Evolutionary conservation across 148 eudicot species (phyloP).

Genomic region (Rhododendron ovatum): DNA sequence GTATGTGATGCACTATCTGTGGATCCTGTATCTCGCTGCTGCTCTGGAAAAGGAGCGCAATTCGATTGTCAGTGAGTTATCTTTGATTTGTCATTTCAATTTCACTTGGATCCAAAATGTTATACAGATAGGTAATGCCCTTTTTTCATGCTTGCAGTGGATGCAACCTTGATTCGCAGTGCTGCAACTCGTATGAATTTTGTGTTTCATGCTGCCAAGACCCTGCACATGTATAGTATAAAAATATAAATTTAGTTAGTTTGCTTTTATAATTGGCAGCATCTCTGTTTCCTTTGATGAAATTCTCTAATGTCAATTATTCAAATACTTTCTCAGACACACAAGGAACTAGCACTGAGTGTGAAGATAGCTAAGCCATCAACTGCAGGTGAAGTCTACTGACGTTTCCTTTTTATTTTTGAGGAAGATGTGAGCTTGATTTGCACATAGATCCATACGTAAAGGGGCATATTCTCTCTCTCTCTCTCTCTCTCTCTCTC

Average conservation of each 20-base stretch:
- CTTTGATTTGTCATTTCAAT: conserved; percentile 18
- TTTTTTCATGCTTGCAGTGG: conserved; percentile 50
- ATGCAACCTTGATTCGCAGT: conserved; percentile 77
- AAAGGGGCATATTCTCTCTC: not conserved
- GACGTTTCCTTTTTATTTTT: not conserved
- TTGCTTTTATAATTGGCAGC: not conserved
- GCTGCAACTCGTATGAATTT: conserved; percentile 92
- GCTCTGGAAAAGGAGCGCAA: conserved; percentile 64
- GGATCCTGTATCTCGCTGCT: conserved; percentile 78
- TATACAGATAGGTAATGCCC: conserved; percentile 13
- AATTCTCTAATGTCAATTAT: not conserved
- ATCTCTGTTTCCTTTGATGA: not conserved
- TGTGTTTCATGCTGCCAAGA: conserved; percentile 97
- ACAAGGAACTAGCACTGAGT: conserved; percentile 49
- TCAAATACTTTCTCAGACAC: conserved; percentile 40
- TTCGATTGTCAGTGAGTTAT: conserved; percentile 98
- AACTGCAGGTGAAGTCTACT: conserved; percentile 58
- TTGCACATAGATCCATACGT: not conserved
- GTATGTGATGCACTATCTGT: conserved; percentile 87
- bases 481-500: too few relatives aligned
- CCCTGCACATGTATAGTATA: conserved; percentile 55
- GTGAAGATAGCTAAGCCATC: conserved; percentile 81
- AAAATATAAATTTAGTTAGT: not conserved
- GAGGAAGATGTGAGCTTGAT: not conserved
- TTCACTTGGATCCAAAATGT: not conserved